Evolutionary conservation across 1,284 basidiomycete species (phyloP), one percentile per base, ranked within the genome.

Genomic region (Sporisorium sorghi): DNA sequence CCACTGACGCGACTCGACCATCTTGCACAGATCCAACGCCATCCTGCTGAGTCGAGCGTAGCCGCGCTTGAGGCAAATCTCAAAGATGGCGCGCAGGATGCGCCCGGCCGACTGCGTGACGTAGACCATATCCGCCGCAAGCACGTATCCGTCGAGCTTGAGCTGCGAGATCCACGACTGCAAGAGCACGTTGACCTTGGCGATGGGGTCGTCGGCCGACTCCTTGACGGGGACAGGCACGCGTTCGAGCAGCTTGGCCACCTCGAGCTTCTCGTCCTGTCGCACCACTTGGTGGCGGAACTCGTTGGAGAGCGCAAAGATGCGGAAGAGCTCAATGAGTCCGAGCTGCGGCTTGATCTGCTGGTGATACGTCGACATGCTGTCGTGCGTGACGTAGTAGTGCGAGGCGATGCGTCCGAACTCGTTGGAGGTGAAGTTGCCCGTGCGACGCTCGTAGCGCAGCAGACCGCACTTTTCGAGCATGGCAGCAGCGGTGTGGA

Each of bases 221-320:
- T 99, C 97, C 86, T 99, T 99, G 80, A 99, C 92, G 0, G 97
- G 96, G 49, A 99, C 95, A 1, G 96, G 97, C 0, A 99, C 96
- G 14, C 94, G 89, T 84, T 99, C 97, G 42, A 98, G 87, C 26
- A 98, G 87, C 84, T 96, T 97, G n/a, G 90, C 89, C 8, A 98
- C 88, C 82, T 99, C 95, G 48, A 80, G 79, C 80, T 86, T 86
- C 62, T 87, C 86, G 63, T 87, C 86, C 51, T 86, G 80, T 32
- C 87, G 79, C 44, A 93, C 94, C 1, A 94, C 75, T 63, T 84
- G 97, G 52, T 96, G 87, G 86, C 94, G 97, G 88, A 99, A 99
- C 86, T 99, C 96, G 81, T 97, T 95, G 2, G 93, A 95, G 12
- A 98, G 88, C 0, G 95, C 94, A 83, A 99, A 99, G 9, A 99